Base-by-base conservation (phyloP, 495 filamentous ascomycete genomes). In the Coniosporium apollinis region DNA sequence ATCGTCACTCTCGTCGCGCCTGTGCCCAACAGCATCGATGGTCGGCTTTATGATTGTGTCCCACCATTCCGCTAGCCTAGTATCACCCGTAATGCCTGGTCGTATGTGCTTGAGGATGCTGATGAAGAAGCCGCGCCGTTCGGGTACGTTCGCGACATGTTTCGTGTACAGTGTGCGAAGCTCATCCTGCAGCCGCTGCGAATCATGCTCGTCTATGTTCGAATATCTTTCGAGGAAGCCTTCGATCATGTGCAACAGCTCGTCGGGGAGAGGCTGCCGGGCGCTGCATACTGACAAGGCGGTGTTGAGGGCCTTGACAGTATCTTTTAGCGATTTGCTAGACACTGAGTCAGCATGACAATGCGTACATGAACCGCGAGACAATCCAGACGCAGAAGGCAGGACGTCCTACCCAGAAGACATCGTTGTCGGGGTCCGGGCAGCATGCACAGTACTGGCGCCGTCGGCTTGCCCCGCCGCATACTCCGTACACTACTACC, bases 171-270 rank as follows among this genome's bases (percentile, higher is more conserved):
- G 52, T 13, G 54, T 54, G 15, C 75, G 56, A 3, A 84, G 58
- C 38, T 82, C 77, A 7, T 79, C 73, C 30, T 79, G 72, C 34
- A 81, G 55, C 19, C 70, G 66, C 30, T 76, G 67, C 8, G 66
- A 60, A 19, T 70, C 66, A 29, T 60, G 53, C 22, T 76, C 73
- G 35, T 79, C 75, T 33, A 65, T 59, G 13, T 32, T 60, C 14
- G 59, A 44, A 46, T 75, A 67, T 42, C 66, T 69, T 22, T 69
- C 65, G 18, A 80, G 58, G 54, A 77, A 82, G 22, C 56, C 55
- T 28, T 72, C 55, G 21, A 84, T 67, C 15, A 70, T 56, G 21
- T 59, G 50, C 38, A 64, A 46, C 32, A 78, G 54, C 33, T 74
- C 68, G 39, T 72, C 58, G 19, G 79, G 72, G n/a, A 82, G 61